Evolutionary conservation across 768 basidiomycete species (phyloP), one percentile per base, ranked within the genome.

Genomic region (Pleurotus salmoneostramineus): DNA sequence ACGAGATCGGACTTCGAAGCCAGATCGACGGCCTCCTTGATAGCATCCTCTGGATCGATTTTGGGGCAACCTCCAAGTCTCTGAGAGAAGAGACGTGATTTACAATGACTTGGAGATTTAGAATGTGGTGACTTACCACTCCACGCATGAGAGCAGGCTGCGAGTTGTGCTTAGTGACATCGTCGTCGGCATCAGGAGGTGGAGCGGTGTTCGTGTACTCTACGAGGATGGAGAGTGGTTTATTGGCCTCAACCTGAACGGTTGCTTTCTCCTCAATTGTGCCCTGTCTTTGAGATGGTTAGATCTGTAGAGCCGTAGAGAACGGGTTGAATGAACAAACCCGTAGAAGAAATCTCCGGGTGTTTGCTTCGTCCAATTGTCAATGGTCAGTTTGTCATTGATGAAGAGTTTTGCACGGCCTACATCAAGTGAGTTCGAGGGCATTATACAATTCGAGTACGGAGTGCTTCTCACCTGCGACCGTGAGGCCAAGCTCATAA

Each of bases 291-390:
- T 33, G 3, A 36, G 3, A 17, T 33, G 6, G 47, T 36, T 12
- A 5, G 31, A 5, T 8, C n/a, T 11, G 50, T n/a, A n/a, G n/a
- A n/a, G n/a, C n/a, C n/a, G n/a, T n/a, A n/a, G n/a, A n/a, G n/a
- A n/a, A n/a, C n/a, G n/a, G n/a, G n/a, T n/a, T n/a, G n/a, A n/a
- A n/a, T n/a, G 17, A 15, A 67, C 77, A n/a, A 58, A 81, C 79
- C 83, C 84, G 61, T 87, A 87, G 70, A 86, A 88, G 71, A 87
- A 84, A 60, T 87, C 86, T 0, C 87, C 85, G 0, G 81, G 82
- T 2, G 77, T 76, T 68, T 88, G 87, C 61, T 82, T 81, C 6
- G 83, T 85, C 80, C 86, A 88, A 64, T 89, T 89, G 65, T 90
- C 87, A 47, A 90, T 82, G 14, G 79, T 72, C 55, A 87, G 66